Conservation (phyloP, 2,329 filamentous ascomycete genomes). For the Teratosphaeria viscida region DNA sequence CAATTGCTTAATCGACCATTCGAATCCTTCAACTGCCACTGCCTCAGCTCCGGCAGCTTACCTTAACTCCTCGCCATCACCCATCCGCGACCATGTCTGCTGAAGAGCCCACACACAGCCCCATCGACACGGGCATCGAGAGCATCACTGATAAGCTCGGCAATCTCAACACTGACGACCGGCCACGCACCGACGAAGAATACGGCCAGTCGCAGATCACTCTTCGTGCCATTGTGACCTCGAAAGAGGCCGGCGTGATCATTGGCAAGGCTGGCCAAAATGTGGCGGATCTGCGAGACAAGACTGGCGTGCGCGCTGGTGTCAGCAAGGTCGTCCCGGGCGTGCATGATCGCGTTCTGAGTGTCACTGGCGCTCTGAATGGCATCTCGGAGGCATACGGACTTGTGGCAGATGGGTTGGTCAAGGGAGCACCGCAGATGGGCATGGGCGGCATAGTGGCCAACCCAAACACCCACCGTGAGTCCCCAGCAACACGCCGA, state of each 20-base stretch:
- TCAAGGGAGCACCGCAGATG: slow-evolving; percentile 88
- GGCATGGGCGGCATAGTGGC: slow-evolving; percentile 88
- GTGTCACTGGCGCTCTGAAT: slow-evolving; percentile 82
- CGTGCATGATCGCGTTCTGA: slow-evolving; percentile 92
- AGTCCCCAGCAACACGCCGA: slow-evolving; percentile 29
- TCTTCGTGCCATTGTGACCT: slow-evolving; percentile 92
- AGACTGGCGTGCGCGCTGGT: slow-evolving; percentile 94
- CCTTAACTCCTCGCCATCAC: background rate
- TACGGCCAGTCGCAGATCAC: slow-evolving; percentile 89
- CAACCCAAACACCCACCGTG: slow-evolving; percentile 90
- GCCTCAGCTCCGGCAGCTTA: background rate
- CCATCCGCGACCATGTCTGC: slow-evolving; percentile 18
- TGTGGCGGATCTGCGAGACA: slow-evolving; percentile 89
- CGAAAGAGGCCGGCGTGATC: slow-evolving; percentile 97
- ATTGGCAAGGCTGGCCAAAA: slow-evolving; percentile 99
- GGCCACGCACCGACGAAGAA: slow-evolving; percentile 93
- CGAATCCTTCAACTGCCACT: background rate
- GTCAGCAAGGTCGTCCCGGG: slow-evolving; percentile 98
- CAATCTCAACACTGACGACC: slow-evolving; percentile 35
- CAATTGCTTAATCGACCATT: background rate
- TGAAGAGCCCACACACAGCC: slow-evolving; percentile 17
- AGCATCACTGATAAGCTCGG: slow-evolving; percentile 33
- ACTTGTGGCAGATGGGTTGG: slow-evolving; percentile 78
- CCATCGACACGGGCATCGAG: slow-evolving; percentile 22
- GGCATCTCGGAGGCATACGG: slow-evolving; percentile 87